Conservation (phyloP, 2,329 filamentous ascomycete species). For the Seiridium unicorne region DNA sequence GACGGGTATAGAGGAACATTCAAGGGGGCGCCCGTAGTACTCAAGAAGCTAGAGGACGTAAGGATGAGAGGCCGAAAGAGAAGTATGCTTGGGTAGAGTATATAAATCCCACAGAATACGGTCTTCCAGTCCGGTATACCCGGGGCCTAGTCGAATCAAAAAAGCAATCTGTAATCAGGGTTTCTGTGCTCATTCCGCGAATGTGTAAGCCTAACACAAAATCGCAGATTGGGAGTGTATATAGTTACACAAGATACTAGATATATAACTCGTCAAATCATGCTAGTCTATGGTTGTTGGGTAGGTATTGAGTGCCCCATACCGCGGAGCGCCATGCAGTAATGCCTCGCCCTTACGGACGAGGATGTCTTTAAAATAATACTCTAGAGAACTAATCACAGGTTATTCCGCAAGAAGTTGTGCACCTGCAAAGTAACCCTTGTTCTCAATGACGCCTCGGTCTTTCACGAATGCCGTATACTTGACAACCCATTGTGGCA, state of each 20-base stretch:
- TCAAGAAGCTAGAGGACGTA: conserved; percentile 87
- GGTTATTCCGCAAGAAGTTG: conserved; percentile 51
- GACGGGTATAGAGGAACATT: conserved; percentile 71
- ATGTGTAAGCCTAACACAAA: too few relatives aligned
- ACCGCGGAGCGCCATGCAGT: background rate
- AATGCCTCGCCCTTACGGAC: too few relatives aligned
- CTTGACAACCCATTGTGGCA: conserved; percentile 92
- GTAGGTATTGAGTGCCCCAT: background rate
- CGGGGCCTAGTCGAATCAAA: too few relatives aligned
- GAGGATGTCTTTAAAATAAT: too few relatives aligned
- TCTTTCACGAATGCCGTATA: conserved; percentile 95
- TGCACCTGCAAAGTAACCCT: conserved; percentile 92
- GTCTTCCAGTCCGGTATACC: too few relatives aligned
- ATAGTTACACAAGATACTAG: background rate
- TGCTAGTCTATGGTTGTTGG: conserved; percentile 1
- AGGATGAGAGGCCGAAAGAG: conserved; percentile 91
- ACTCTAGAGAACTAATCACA: background rate
- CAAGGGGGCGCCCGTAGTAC: conserved; percentile 70
- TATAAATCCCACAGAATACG: background rate
- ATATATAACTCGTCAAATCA: background rate
- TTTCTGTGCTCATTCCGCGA: too few relatives aligned
- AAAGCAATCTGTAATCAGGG: too few relatives aligned
- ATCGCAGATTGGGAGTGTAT: background rate
- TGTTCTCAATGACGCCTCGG: conserved; percentile 94
- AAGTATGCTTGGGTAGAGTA: conserved; percentile 82